phyloP scores from a whole-genome alignment of 306 rosid species.

The Quercus aquifolioides region DNA sequence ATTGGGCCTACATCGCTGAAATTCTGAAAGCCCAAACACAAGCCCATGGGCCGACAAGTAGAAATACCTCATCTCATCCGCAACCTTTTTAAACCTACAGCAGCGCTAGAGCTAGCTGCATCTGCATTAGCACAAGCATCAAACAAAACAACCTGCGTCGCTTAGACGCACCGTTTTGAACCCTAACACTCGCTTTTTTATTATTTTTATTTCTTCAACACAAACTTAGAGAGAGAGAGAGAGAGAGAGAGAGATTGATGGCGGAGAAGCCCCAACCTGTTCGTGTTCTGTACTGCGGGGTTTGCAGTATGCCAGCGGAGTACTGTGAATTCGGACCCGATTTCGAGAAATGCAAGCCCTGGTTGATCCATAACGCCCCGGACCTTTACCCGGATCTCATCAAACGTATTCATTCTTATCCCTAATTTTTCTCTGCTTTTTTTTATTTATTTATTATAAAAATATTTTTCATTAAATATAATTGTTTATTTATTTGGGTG shows the following conservation, averaged over 20 bases:
- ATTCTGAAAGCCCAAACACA: too few relatives aligned
- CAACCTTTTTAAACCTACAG: neutral
- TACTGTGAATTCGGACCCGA: constrained; percentile 97
- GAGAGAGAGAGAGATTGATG: constrained; percentile 33
- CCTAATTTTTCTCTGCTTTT: neutral
- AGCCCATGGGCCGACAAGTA: neutral
- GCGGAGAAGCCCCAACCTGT: constrained; percentile 94
- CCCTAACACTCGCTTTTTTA: neutral
- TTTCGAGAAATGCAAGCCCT: constrained; percentile 97
- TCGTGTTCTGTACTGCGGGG: constrained; percentile 64
- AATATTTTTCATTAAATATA: neutral
- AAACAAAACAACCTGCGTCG: constrained; percentile 1
- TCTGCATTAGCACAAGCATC: neutral
- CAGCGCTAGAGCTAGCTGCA: neutral
- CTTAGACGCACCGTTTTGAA: constrained; percentile 40
- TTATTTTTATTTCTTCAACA: too few relatives aligned
- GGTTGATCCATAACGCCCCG: constrained; percentile 92
- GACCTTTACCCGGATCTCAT: constrained; percentile 80
- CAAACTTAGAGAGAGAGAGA: neutral
- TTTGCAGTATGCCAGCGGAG: constrained; percentile 81
- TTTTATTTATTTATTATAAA: too few relatives aligned
- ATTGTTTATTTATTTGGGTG: neutral
- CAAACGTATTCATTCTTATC: constrained; percentile 39
- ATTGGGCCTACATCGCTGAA: too few relatives aligned
- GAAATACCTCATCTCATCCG: neutral